phyloP scores from a whole-genome alignment of 2,329 filamentous ascomycete genomes.

The Ophiostoma quercus region DNA sequence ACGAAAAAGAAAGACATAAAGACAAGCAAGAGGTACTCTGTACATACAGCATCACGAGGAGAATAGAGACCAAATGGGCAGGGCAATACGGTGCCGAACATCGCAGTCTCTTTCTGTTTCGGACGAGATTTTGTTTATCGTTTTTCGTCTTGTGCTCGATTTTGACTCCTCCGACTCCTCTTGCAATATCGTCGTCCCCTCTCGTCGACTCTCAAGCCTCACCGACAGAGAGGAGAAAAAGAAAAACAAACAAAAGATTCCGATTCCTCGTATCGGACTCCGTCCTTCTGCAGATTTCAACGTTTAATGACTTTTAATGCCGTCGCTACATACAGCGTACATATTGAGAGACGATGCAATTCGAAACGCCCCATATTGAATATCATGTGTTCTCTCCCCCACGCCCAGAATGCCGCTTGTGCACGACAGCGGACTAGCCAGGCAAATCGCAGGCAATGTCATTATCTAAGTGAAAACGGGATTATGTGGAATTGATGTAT shows the following conservation, averaged over 20 bases:
- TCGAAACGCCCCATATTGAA: constrained; percentile 3
- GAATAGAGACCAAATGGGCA: background rate
- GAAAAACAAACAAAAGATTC: background rate
- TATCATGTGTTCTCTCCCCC: constrained; percentile 20
- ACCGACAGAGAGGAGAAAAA: background rate
- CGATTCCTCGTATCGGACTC: constrained; percentile 11
- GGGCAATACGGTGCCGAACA: background rate
- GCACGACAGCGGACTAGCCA: constrained; percentile 16
- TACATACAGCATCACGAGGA: background rate
- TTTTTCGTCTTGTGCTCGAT: background rate
- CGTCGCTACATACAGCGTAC: background rate
- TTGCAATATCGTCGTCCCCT: background rate
- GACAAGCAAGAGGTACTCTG: background rate
- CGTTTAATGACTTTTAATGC: background rate
- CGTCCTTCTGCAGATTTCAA: background rate
- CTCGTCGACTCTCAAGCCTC: background rate
- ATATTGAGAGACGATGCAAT: background rate
- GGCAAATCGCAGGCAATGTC: constrained; percentile 19
- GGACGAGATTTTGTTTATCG: background rate
- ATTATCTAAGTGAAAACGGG: constrained; percentile 17
- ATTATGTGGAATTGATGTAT: background rate
- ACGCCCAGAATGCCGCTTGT: constrained; percentile 22
- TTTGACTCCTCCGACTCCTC: background rate
- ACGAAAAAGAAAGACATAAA: background rate
- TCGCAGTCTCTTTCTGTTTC: background rate